Evolutionary conservation across 129 eudicot species (phyloP).

Genomic region (Ambrosia artemisiifolia): DNA sequence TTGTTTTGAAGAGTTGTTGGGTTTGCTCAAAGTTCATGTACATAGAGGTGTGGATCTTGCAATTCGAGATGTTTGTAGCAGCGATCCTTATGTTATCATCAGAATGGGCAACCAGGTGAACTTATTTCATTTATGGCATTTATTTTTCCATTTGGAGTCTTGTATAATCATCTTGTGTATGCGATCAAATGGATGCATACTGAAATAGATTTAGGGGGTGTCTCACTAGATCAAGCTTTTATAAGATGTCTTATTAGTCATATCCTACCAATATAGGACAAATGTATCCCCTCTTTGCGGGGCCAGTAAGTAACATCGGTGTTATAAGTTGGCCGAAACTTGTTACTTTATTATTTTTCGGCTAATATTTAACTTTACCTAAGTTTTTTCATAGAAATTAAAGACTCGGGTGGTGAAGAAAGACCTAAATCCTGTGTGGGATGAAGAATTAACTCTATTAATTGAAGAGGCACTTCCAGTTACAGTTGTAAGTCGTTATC

Average conservation of each 20-base stretch:
- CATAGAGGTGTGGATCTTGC: constrained; percentile 60
- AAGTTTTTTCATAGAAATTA: constrained; percentile 38
- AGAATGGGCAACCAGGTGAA: constrained; percentile 53
- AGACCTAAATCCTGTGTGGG: constrained; percentile 65
- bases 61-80: constrained; percentile 51
- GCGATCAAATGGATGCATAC: too few species aligned
- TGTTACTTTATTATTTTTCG: too few species aligned
- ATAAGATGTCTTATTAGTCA: too few species aligned
- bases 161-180: too few species aligned
- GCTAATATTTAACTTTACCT: too few species aligned
- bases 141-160: too few species aligned
- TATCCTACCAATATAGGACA: too few species aligned
- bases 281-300: too few species aligned
- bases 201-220: too few species aligned
- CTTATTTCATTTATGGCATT: background rate
- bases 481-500: constrained; percentile 47
- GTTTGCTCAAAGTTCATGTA: constrained; percentile 37
- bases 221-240: too few species aligned
- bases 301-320: too few species aligned
- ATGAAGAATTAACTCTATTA: constrained; percentile 61
- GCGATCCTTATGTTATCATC: constrained; percentile 68
- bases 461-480: constrained; percentile 48
- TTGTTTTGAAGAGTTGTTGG: background rate
- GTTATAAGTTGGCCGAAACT: too few species aligned
- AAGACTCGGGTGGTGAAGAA: constrained; percentile 61